Conservation (phyloP, 257 asterid genomes). For the Solanum peruvianum region DNA sequence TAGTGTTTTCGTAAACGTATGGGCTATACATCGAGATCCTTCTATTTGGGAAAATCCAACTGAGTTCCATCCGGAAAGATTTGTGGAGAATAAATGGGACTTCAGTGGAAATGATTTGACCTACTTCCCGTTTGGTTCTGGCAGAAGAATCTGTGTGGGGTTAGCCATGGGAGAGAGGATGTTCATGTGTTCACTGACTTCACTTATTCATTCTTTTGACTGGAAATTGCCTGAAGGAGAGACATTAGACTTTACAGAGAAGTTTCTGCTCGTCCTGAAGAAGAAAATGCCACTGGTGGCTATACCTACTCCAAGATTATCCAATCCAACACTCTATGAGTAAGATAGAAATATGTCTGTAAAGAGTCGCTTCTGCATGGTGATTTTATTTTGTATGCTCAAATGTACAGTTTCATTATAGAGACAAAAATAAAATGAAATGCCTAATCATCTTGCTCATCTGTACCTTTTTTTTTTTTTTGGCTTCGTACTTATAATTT, state of each 20-base stretch:
- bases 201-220: conserved; percentile 45
- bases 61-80: conserved; percentile 44
- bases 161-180: conserved; percentile 50
- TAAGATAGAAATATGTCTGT: background rate
- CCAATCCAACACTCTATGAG: conserved; percentile 20
- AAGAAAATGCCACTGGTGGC: conserved; percentile 40
- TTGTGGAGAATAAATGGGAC: conserved; percentile 29
- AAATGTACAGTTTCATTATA: too few species aligned
- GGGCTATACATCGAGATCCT: conserved; percentile 65
- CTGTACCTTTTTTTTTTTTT: too few species aligned
- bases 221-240: conserved; percentile 34
- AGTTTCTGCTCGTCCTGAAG: conserved; percentile 53
- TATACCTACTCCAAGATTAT: conserved; percentile 41
- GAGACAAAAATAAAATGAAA: too few species aligned
- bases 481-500: too few species aligned
- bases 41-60: conserved; percentile 29
- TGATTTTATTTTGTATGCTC: too few species aligned
- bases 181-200: conserved; percentile 46
- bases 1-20: conserved; percentile 47
- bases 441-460: too few species aligned
- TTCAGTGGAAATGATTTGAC: conserved; percentile 44
- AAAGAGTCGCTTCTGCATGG: too few species aligned
- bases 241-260: conserved; percentile 31
- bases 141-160: conserved; percentile 58
- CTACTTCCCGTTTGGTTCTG: conserved; percentile 60